These are phyloP conservation scores for Aspergillus saccharolyticus DNA, from an alignment of 495 filamentous ascomycete species.

Conservation along the genomic window DNA sequence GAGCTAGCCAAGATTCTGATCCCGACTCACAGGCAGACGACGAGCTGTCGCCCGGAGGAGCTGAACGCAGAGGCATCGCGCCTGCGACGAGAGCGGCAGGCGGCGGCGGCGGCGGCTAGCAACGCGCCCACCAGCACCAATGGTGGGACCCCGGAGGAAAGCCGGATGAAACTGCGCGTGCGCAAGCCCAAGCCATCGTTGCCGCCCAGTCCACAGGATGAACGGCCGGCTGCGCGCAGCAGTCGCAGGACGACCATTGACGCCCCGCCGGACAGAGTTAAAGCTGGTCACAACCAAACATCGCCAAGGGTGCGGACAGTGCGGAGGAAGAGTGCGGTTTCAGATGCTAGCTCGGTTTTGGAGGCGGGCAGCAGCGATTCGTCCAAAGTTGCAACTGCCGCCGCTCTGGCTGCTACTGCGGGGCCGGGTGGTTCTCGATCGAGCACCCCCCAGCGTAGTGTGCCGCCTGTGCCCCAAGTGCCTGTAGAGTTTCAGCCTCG, in stretches of 20 bases:
- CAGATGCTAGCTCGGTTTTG: neutral
- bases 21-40: constrained; percentile 63
- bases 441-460: constrained; percentile 44
- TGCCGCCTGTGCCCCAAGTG: constrained; percentile 43
- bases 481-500: constrained; percentile 26
- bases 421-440: constrained; percentile 33
- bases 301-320: constrained; percentile 33
- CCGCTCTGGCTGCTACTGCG: constrained; percentile 23
- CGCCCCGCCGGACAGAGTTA: constrained; percentile 30
- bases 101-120: constrained; percentile 35
- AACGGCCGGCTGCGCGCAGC: constrained; percentile 44
- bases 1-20: constrained; percentile 81
- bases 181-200: constrained; percentile 57
- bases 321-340: constrained; percentile 31
- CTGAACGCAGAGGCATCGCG: constrained; percentile 61
- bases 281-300: constrained; percentile 29
- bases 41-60: constrained; percentile 70
- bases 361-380: neutral
- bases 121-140: constrained; percentile 12
- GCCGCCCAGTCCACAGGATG: constrained; percentile 31
- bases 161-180: constrained; percentile 66
- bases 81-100: constrained; percentile 58
- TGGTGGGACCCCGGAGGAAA: constrained; percentile 34
- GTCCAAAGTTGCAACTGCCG: constrained; percentile 9
- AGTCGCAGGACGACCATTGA: constrained; percentile 65